A percentile compares a stretch with the other conserved stretches of the same genome.
Evolutionary conservation across 2,329 filamentous ascomycete genomes (phyloP).

Genomic region (Zymoseptoria passerinii): DNA sequence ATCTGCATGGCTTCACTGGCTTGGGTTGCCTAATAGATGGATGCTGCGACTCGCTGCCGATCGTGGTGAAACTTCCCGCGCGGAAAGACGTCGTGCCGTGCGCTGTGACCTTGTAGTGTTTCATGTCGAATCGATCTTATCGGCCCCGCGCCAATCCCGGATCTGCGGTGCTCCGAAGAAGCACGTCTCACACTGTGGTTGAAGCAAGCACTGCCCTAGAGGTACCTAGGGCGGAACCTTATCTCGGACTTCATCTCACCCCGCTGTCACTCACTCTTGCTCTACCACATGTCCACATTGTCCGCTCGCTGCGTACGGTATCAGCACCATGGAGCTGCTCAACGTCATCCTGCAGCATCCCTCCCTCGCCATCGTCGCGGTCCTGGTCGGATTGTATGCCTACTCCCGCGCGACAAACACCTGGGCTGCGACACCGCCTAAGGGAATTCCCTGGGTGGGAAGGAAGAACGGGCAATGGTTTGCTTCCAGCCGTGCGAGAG

Average conservation of each 20-base stretch:
- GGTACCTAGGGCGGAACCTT: too few species aligned
- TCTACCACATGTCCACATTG: too few species aligned
- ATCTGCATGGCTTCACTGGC: too few species aligned
- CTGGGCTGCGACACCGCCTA: too few species aligned
- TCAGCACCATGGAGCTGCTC: background rate
- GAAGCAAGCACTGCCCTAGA: too few species aligned
- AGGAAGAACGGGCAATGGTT: conserved; percentile 7
- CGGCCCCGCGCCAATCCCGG: too few species aligned
- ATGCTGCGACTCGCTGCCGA: too few species aligned
- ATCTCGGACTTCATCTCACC: too few species aligned
- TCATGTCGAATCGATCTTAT: background rate
- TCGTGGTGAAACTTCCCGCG: background rate
- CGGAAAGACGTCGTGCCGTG: background rate
- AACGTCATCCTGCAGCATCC: background rate
- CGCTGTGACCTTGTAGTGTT: background rate
- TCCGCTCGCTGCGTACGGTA: background rate
- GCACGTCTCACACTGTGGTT: too few species aligned
- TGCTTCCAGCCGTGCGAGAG: conserved; percentile 9
- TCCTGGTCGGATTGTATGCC: background rate
- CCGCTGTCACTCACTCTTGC: too few species aligned
- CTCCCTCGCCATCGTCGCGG: background rate
- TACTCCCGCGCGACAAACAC: background rate
- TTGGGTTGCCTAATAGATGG: too few species aligned
- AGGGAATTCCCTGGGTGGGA: conserved; percentile 15
- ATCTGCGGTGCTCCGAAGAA: background rate